Evolutionary conservation across 306 rosid species (phyloP).

Genomic region (Trifolium pratense): DNA sequence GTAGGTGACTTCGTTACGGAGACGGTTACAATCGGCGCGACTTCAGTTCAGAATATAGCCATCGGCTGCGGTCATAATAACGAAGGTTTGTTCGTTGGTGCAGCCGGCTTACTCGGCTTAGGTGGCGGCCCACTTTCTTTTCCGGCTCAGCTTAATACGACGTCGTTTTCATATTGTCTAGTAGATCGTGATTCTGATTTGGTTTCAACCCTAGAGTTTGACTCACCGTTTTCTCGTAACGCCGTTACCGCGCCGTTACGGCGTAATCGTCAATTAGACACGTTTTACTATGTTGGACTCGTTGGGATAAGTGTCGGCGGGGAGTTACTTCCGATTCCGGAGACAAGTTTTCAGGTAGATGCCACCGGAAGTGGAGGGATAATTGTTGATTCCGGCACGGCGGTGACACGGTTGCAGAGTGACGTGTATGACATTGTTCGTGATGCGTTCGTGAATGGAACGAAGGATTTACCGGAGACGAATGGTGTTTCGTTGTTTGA

Average conservation of each 20-base stretch:
- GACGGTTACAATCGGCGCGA: constrained; percentile 64
- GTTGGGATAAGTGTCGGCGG: constrained; percentile 79
- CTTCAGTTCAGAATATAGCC: constrained; percentile 52
- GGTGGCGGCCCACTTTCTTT: constrained; percentile 84
- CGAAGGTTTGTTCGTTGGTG: constrained; percentile 84
- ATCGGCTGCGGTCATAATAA: constrained; percentile 90
- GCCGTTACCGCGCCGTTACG: constrained; percentile 72
- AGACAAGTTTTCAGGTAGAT: constrained; percentile 52
- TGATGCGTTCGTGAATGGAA: constrained; percentile 60
- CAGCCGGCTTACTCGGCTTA: constrained; percentile 86
- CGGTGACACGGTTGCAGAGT: constrained; percentile 73
- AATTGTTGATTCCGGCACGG: constrained; percentile 93
- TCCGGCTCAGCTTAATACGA: constrained; percentile 74
- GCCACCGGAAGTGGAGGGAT: constrained; percentile 65
- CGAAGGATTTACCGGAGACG: constrained; percentile 44
- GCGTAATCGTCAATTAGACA: constrained; percentile 59
- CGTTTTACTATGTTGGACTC: constrained; percentile 71
- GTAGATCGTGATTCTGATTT: constrained; percentile 88
- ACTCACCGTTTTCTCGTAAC: constrained; percentile 54
- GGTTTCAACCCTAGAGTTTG: constrained; percentile 76
- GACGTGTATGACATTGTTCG: constrained; percentile 59
- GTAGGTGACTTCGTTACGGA: constrained; percentile 83
- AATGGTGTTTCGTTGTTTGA: constrained; percentile 71
- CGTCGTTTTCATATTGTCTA: constrained; percentile 80
- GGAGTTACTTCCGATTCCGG: constrained; percentile 52